These are phyloP conservation scores for Epichloe aotearoae DNA, from an alignment of 2,329 filamentous ascomycete genomes.

Conservation along the genomic window DNA sequence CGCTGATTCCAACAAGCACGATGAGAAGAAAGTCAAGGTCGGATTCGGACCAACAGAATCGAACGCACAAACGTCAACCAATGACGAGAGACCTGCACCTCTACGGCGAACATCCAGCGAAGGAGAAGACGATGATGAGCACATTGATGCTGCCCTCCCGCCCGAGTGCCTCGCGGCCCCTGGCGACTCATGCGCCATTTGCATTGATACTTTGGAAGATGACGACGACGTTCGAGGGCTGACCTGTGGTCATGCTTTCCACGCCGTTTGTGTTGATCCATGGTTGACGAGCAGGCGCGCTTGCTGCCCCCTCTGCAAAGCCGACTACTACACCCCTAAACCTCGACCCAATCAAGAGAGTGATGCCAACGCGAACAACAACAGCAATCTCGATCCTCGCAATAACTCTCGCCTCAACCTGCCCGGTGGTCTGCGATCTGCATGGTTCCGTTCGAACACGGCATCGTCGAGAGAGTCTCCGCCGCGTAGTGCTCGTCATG, in stretches of 20 bases:
- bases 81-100: slow-evolving; percentile 12
- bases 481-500: not conserved
- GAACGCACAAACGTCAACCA: slow-evolving; percentile 14
- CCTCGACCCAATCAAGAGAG: slow-evolving; percentile 46
- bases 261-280: slow-evolving; percentile 87
- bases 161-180: slow-evolving; percentile 69
- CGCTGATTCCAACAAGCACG: slow-evolving; percentile 8
- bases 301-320: slow-evolving; percentile 95
- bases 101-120: slow-evolving; percentile 33
- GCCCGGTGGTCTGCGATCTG: slow-evolving; percentile 27
- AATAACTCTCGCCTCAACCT: slow-evolving; percentile 34
- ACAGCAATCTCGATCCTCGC: slow-evolving; percentile 19
- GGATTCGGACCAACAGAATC: slow-evolving; percentile 10
- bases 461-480: not conserved
- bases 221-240: slow-evolving; percentile 91
- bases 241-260: slow-evolving; percentile 95
- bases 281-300: slow-evolving; percentile 91
- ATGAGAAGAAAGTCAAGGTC: slow-evolving; percentile 6
- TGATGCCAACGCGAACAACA: slow-evolving; percentile 8
- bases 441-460: slow-evolving; percentile 21
- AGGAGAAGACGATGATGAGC: slow-evolving; percentile 58
- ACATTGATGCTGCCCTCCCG: slow-evolving; percentile 69
- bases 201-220: slow-evolving; percentile 85
- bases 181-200: slow-evolving; percentile 92
- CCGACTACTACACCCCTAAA: slow-evolving; percentile 93